Evolutionary conservation across 495 filamentous ascomycete genomes (phyloP).

Genomic region (Penicillium ochrochloron): DNA sequence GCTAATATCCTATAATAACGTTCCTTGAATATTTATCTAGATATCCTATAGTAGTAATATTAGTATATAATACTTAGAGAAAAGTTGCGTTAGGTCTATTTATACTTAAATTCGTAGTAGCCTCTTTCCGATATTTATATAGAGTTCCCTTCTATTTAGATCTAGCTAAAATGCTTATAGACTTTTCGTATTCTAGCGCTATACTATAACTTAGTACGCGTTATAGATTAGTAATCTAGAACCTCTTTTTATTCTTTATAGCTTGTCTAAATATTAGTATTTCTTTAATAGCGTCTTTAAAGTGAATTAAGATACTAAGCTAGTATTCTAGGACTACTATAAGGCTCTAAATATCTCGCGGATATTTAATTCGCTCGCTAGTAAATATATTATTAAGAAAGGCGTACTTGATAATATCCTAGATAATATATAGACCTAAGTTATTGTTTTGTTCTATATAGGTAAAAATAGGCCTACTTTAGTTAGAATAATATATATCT

Average conservation of each 20-base stretch:
- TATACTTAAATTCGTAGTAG: slow-evolving; percentile 25
- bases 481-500: background rate
- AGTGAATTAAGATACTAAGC: slow-evolving; percentile 29
- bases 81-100: background rate
- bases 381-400: slow-evolving; percentile 23
- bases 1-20: slow-evolving; percentile 28
- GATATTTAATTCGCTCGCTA: slow-evolving; percentile 26
- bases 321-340: slow-evolving; percentile 25
- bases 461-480: slow-evolving; percentile 22
- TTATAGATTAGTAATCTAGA: slow-evolving; percentile 20
- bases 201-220: slow-evolving; percentile 15
- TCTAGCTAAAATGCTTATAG: slow-evolving; percentile 19
- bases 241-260: slow-evolving; percentile 2
- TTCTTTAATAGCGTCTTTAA: slow-evolving; percentile 27
- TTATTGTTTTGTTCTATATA: slow-evolving; percentile 36
- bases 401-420: slow-evolving; percentile 23
- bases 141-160: slow-evolving; percentile 24
- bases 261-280: slow-evolving; percentile 19
- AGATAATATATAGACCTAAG: slow-evolving; percentile 31
- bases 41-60: slow-evolving; percentile 22
- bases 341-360: slow-evolving; percentile 28
- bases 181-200: slow-evolving; percentile 18
- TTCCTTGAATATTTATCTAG: slow-evolving; percentile 31
- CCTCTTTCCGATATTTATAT: slow-evolving; percentile 35
- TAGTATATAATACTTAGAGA: slow-evolving; percentile 11